A percentile compares a stretch with the other conserved stretches of the same genome.
Evolutionary conservation across 805 yeast genomes (phyloP).

Genomic region (Ascoidea asiatica): DNA sequence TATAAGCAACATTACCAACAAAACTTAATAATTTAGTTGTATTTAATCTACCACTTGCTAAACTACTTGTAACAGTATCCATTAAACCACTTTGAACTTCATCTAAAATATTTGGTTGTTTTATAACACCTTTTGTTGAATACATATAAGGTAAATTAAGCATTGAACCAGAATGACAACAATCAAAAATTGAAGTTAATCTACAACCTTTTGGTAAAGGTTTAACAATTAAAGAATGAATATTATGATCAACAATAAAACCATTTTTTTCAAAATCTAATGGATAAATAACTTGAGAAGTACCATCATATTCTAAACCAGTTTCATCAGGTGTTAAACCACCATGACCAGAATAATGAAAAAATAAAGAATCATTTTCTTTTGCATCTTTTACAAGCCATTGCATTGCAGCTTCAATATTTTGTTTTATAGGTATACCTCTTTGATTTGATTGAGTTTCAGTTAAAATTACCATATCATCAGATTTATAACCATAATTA

Average conservation of each 20-base stretch:
- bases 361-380: conserved; percentile 54
- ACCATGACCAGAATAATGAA: conserved; percentile 72
- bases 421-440: conserved; percentile 43
- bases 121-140: conserved; percentile 59
- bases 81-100: conserved; percentile 53
- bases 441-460: conserved; percentile 26
- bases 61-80: conserved; percentile 37
- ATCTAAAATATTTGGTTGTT: conserved; percentile 56
- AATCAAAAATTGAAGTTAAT: conserved; percentile 57
- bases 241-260: conserved; percentile 48
- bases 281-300: conserved; percentile 49
- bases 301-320: conserved; percentile 54
- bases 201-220: conserved; percentile 54
- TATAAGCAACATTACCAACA: conserved; percentile 8
- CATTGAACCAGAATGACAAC: conserved; percentile 67
- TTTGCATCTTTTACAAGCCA: conserved; percentile 59
- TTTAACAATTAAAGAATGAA: conserved; percentile 48
- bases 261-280: conserved; percentile 50
- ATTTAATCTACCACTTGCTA: conserved; percentile 30
- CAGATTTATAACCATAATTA: conserved; percentile 12
- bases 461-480: conserved; percentile 32
- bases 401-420: conserved; percentile 55
- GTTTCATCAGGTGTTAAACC: conserved; percentile 45
- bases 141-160: conserved; percentile 57
- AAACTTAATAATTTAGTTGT: conserved; percentile 12